A percentile compares a stretch with the other conserved stretches of the same genome.
Conservation (phyloP, 2,329 filamentous ascomycete genomes). For the Calonectria ilicicola region DNA sequence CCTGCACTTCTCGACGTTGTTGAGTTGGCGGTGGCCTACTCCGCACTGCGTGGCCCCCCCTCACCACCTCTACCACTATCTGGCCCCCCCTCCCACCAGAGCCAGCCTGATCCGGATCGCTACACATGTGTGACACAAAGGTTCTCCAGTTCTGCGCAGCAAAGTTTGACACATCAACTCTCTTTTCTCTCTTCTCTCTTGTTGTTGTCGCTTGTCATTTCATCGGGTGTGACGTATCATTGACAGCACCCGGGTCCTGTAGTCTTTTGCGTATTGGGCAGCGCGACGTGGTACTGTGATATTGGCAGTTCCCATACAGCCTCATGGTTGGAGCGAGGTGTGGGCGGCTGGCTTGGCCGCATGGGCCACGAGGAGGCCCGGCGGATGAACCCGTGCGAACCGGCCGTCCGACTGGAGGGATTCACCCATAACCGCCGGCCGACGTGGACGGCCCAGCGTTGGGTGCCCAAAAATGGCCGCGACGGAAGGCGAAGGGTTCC, state of each 20-base stretch:
- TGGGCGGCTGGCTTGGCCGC: neutral
- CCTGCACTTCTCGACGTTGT: slow-evolving; percentile 37
- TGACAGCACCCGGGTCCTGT: slow-evolving; percentile 2
- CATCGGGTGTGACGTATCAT: slow-evolving; percentile 8
- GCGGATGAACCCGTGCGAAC: slow-evolving; percentile 22
- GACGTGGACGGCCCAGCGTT: neutral
- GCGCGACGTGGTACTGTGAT: neutral
- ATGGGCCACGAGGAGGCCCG: slow-evolving; percentile 14
- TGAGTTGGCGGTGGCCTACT: slow-evolving; percentile 18
- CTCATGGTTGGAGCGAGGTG: neutral
- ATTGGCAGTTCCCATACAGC: slow-evolving; percentile 1
- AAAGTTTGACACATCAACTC: neutral
- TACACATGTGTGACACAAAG: slow-evolving; percentile 7
- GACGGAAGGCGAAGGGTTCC: neutral
- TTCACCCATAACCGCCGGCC: neutral
- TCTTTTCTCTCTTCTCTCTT: neutral
- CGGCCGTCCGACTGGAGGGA: neutral
- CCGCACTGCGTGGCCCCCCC: neutral
- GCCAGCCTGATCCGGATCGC: neutral
- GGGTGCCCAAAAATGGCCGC: neutral
- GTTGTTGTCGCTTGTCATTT: neutral
- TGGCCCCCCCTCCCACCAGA: neutral
- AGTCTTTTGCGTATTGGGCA: neutral
- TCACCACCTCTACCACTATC: neutral
- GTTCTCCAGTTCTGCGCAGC: neutral